Base-by-base conservation (phyloP, 163 green algal species). In the Smithsoniella earleae region DNA sequence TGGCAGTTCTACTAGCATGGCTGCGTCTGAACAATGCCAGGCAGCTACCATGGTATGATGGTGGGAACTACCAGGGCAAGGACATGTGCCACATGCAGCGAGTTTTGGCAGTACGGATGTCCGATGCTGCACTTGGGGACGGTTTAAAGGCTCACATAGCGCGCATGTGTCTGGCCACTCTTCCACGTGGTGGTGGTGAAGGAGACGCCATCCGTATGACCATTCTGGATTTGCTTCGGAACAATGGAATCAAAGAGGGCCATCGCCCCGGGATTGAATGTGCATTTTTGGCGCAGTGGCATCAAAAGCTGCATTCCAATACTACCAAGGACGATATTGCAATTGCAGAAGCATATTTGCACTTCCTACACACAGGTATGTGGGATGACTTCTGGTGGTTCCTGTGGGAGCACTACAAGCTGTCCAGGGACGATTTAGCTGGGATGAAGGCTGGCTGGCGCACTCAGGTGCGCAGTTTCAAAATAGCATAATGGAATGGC, bases 151-250 rank as follows among this genome's bases (percentile, higher is more conserved):
- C 49, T 25, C 49, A 64, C 49, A 25, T 93, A 36, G 85, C 86
- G 31, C 83, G 92, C 43, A 78, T 90, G 54, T 66, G 79, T 2
- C 74, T 95, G 62, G 84, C 76, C 16, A 86, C 81, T 2, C 84
- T 97, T 54, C 87, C 89, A 5, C 80, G 91, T 18, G 91, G 92
- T 44, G 92, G 92, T 27, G 91, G 91, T 36, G 89, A 95, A 75
- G 88, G 89, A 4, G 90, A 96, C 73, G 87, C 92, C 66, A 96
- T 96, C 74, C 84, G 90, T 20, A 86, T 92, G 78, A 90, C 88
- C 77, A 97, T 97, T 77, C 82, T 97, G 2, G 82, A 97, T 80
- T 90, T 97, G 82, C 93, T 97, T 88, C 80, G 92, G 16, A 79
- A 86, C 44, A 80, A 95, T 76, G 90, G 91, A 73, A 97, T 97